Evolutionary conservation across 2,329 filamentous ascomycete genomes (phyloP).

Genomic region (Microsporum audouinii): DNA sequence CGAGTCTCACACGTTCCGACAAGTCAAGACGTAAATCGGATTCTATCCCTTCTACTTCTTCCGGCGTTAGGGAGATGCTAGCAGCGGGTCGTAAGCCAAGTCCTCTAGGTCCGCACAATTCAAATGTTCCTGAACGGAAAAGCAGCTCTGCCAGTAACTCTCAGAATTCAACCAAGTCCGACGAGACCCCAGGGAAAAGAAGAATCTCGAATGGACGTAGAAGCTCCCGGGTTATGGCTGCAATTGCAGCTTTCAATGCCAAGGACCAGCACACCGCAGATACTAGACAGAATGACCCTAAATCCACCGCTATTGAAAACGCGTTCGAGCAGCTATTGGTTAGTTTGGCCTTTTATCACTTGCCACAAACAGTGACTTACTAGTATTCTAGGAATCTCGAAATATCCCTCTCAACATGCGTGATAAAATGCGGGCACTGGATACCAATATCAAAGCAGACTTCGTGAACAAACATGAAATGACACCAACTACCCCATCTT

Average conservation of each 20-base stretch:
- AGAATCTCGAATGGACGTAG: conserved; percentile 33
- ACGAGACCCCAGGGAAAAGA: conserved; percentile 6
- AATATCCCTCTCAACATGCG: conserved; percentile 92
- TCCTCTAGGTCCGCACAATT: conserved; percentile 1
- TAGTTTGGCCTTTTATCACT: conserved; percentile 40
- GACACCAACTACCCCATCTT: conserved; percentile 32
- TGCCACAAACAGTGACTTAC: conserved; percentile 17
- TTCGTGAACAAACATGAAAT: conserved; percentile 71
- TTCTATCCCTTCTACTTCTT: conserved; percentile 32
- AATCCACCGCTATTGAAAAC: conserved; percentile 43
- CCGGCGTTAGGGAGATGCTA: conserved; percentile 29
- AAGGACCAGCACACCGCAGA: conserved; percentile 38
- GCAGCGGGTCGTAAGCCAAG: conserved; percentile 15
- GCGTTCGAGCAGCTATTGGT: conserved; percentile 53
- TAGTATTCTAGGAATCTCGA: conserved; percentile 55
- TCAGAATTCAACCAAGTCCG: conserved; percentile 1
- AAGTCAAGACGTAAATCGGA: conserved; percentile 44
- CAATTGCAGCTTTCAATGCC: conserved; percentile 51
- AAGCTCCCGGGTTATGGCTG: conserved; percentile 50
- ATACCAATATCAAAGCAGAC: conserved; percentile 83
- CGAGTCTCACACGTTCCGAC: conserved; percentile 31
- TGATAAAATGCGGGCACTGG: conserved; percentile 86
- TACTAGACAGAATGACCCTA: conserved; percentile 37
- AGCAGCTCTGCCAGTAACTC: conserved; percentile 14
- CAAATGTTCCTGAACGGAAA: conserved; percentile 8